These are phyloP conservation scores for Ophiognomonia clavigignenti-juglandacearum DNA, from an alignment of 2,329 filamentous ascomycete genomes.

Conservation along the genomic window DNA sequence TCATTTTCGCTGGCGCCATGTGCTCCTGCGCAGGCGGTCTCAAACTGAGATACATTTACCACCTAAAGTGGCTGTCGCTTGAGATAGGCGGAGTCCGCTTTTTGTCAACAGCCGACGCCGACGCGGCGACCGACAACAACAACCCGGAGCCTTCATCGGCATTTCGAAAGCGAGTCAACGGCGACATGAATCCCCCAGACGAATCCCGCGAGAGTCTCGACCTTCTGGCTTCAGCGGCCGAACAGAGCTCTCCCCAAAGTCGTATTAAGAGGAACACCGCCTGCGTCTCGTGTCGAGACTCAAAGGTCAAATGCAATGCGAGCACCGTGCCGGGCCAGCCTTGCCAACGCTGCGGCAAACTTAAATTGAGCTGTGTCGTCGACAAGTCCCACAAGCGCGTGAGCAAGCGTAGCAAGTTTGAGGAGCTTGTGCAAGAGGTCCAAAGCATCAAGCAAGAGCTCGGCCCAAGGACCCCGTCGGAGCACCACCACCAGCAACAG, in stretches of 20 bases:
- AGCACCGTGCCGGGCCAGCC: constrained; percentile 33
- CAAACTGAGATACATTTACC: too few relatives aligned
- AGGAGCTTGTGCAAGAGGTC: constrained; percentile 51
- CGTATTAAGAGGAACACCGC: constrained; percentile 17
- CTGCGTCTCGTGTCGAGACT: constrained; percentile 15
- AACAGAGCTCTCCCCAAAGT: constrained; percentile 14
- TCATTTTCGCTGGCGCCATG: too few relatives aligned
- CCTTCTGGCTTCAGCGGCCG: constrained; percentile 16
- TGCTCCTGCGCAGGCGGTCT: too few relatives aligned
- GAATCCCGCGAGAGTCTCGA: constrained; percentile 16
- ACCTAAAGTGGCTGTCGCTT: too few relatives aligned
- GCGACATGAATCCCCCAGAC: constrained; percentile 7
- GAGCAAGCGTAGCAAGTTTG: constrained; percentile 47
- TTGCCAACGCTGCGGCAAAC: constrained; percentile 41
- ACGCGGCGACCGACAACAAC: background rate
- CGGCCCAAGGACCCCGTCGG: constrained; percentile 18
- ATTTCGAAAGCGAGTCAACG: background rate
- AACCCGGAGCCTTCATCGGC: background rate
- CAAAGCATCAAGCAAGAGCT: constrained; percentile 50
- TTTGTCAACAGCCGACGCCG: too few relatives aligned
- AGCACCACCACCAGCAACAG: constrained; percentile 1
- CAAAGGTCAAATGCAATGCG: constrained; percentile 40
- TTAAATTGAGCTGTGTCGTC: constrained; percentile 38
- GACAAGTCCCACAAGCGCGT: constrained; percentile 43
- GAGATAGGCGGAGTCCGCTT: too few relatives aligned